Percentiles rank a stretch among this genome's conserved stretches.
Evolutionary conservation across 306 rosid species (phyloP).

Genomic region (Crataegus laevigata): DNA sequence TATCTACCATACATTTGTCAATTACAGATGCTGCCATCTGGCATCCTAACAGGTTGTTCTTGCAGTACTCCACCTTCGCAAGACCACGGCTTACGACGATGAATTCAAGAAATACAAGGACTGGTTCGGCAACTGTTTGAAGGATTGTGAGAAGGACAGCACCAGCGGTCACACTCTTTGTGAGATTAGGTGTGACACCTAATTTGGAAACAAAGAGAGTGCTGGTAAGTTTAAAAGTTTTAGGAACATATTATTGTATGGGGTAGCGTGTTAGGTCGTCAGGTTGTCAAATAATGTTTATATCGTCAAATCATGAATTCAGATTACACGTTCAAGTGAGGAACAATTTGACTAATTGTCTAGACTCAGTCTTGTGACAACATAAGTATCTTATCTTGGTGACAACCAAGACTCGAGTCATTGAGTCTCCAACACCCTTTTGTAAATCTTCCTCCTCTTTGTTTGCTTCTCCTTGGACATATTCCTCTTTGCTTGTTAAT

Average conservation of each 20-base stretch:
- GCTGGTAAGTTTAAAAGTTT: neutral
- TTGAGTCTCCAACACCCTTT: too few species aligned
- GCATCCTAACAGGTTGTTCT: neutral
- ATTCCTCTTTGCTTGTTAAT: too few species aligned
- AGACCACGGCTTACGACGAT: neutral
- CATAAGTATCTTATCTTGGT: too few species aligned
- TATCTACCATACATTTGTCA: too few species aligned
- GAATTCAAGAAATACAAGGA: neutral
- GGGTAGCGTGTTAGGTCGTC: neutral
- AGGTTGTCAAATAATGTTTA: neutral
- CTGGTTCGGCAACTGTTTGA: neutral
- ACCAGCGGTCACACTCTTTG: neutral
- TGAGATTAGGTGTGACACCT: constrained; percentile 11
- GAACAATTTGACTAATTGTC: neutral
- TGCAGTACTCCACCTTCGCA: neutral
- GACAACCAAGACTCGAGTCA: too few species aligned
- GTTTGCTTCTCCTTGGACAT: too few species aligned
- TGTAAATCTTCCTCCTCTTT: too few species aligned
- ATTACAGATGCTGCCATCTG: too few species aligned
- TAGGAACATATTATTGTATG: neutral
- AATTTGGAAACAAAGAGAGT: neutral
- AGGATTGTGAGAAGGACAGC: neutral
- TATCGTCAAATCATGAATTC: neutral
- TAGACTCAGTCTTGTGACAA: neutral
- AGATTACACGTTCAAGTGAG: neutral